Conservation (phyloP, 768 basidiomycete species). For the Tricholoma furcatifolium region DNA sequence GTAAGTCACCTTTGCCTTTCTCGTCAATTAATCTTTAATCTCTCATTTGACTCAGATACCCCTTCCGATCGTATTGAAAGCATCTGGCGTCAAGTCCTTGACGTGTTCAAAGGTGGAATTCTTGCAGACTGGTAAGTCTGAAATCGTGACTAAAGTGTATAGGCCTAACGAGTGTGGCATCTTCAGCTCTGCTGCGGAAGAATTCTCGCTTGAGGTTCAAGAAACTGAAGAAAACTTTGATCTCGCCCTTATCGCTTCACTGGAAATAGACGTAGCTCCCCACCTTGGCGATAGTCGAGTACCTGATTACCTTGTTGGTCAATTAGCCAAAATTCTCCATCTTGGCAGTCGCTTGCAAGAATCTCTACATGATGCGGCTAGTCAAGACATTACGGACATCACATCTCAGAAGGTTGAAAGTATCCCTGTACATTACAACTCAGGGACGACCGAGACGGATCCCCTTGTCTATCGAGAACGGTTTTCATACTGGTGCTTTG, state of each 20-base stretch:
- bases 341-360: slow-evolving; percentile 69
- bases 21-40: neutral
- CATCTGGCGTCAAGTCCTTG: slow-evolving; percentile 83
- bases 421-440: slow-evolving; percentile 35
- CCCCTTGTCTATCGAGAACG: slow-evolving; percentile 69
- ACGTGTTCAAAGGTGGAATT: slow-evolving; percentile 79
- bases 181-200: slow-evolving; percentile 54
- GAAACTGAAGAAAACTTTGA: slow-evolving; percentile 86
- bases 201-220: slow-evolving; percentile 62
- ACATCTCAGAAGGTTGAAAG: slow-evolving; percentile 28
- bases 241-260: slow-evolving; percentile 68
- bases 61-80: slow-evolving; percentile 67
- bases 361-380: slow-evolving; percentile 10
- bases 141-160: neutral
- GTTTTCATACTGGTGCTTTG: slow-evolving; percentile 93
- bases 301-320: slow-evolving; percentile 67
- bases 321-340: slow-evolving; percentile 69
- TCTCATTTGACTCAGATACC: slow-evolving; percentile 39
- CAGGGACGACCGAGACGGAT: slow-evolving; percentile 63
- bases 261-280: slow-evolving; percentile 81
- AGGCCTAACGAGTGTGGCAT: neutral
- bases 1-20: slow-evolving; percentile 29
- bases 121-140: slow-evolving; percentile 72
- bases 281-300: slow-evolving; percentile 67
- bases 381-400: slow-evolving; percentile 6